Evolutionary conservation across 345 rosid species (phyloP).

Genomic region (Melastoma malabathricum): DNA sequence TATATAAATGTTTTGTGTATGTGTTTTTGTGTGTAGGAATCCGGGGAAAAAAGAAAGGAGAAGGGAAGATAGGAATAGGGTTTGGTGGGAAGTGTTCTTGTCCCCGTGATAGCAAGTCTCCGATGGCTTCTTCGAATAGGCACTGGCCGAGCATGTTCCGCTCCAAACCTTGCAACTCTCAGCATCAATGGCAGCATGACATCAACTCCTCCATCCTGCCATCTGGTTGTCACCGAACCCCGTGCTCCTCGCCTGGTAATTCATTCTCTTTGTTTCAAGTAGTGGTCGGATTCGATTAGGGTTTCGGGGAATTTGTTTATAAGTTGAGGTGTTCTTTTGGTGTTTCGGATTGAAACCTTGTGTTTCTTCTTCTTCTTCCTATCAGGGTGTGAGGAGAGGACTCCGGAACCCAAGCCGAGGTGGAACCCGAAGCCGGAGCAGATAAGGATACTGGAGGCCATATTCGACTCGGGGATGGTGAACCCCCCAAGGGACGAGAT

Average conservation of each 20-base stretch:
- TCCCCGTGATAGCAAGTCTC: slow-evolving; percentile 1
- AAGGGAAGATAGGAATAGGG: neutral
- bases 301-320: neutral
- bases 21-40: too few relatives aligned
- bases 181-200: slow-evolving; percentile 82
- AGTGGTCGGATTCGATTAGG: neutral
- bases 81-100: neutral
- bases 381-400: slow-evolving; percentile 71
- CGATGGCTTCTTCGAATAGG: slow-evolving; percentile 84
- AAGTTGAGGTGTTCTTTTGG: neutral
- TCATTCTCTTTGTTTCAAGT: neutral
- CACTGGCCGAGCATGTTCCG: slow-evolving; percentile 99
- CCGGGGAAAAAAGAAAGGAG: too few relatives aligned
- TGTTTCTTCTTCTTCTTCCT: slow-evolving; percentile 6
- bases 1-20: too few relatives aligned
- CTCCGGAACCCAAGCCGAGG: slow-evolving; percentile 95
- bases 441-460: slow-evolving; percentile 83
- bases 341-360: neutral
- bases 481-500: slow-evolving; percentile 99
- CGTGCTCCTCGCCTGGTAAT: slow-evolving; percentile 52
- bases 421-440: slow-evolving; percentile 99
- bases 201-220: slow-evolving; percentile 50
- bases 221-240: slow-evolving; percentile 34
- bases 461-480: slow-evolving; percentile 97
- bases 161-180: slow-evolving; percentile 80